Conservation (phyloP, 495 filamentous ascomycete species). For the Gamarada debralockiae region DNA sequence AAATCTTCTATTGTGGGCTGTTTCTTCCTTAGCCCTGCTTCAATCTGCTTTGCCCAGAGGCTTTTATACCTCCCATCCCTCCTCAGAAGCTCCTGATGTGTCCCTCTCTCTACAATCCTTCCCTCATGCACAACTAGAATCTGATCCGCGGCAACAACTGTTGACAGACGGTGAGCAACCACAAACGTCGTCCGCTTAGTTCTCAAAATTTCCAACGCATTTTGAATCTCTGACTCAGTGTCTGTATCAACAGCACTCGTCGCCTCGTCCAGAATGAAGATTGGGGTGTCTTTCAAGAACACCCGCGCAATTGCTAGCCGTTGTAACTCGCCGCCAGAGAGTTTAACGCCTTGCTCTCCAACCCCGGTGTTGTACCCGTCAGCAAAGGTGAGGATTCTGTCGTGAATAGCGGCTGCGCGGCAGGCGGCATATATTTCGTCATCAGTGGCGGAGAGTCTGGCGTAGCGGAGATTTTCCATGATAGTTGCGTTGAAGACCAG, state of each 20-base stretch:
- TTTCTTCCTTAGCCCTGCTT: no score
- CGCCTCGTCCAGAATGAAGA: slow-evolving; percentile 81
- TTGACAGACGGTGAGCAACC: slow-evolving; percentile 53
- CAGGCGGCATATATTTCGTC: slow-evolving; percentile 65
- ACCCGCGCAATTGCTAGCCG: slow-evolving; percentile 58
- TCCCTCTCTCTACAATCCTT: slow-evolving; percentile 65
- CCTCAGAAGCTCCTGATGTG: slow-evolving; percentile 62
- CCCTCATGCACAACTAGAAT: slow-evolving; percentile 71
- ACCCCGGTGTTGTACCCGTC: slow-evolving; percentile 46
- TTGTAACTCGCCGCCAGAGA: slow-evolving; percentile 61
- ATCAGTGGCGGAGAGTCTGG: slow-evolving; percentile 51
- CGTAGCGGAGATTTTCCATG: slow-evolving; percentile 67
- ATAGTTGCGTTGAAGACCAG: slow-evolving; percentile 65
- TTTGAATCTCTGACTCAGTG: slow-evolving; percentile 73
- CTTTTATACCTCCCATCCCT: slow-evolving; percentile 59
- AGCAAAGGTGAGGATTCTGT: slow-evolving; percentile 40
- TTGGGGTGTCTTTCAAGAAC: slow-evolving; percentile 58
- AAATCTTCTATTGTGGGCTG: no score
- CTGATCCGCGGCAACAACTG: slow-evolving; percentile 70
- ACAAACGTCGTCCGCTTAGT: slow-evolving; percentile 58
- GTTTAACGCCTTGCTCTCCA: slow-evolving; percentile 48
- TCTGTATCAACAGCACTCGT: slow-evolving; percentile 78
- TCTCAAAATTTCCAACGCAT: slow-evolving; percentile 59
- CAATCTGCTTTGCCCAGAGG: slow-evolving; percentile 77
- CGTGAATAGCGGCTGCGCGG: slow-evolving; percentile 23